Conservation (phyloP, 2,329 filamentous ascomycete genomes). For the Ophiostoma piceae region DNA sequence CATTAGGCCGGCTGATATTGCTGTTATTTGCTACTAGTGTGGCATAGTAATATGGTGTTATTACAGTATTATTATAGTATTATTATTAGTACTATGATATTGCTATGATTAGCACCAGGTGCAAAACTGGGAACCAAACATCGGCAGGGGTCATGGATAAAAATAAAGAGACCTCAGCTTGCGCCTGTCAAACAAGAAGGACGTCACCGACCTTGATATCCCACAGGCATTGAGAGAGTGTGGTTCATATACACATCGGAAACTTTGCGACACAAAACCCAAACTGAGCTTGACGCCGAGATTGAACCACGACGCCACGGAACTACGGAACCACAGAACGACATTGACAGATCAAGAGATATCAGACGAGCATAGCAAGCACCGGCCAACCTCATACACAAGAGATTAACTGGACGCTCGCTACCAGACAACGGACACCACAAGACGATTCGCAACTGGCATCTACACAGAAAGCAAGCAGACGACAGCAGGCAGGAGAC, state of each 20-base stretch:
- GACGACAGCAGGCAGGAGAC: neutral
- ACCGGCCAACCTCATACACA: neutral
- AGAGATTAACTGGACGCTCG: neutral
- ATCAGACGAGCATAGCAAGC: neutral
- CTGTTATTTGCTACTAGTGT: neutral
- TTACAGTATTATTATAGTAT: slow-evolving; percentile 18
- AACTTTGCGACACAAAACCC: neutral
- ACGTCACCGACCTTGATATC: neutral
- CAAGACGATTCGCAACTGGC: neutral
- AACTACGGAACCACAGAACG: neutral
- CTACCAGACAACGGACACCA: neutral
- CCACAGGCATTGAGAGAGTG: neutral
- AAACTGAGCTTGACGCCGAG: neutral
- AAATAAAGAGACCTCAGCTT: neutral
- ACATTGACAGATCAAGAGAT: neutral
- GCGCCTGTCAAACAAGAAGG: neutral
- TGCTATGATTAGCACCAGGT: slow-evolving; percentile 19
- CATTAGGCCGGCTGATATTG: slow-evolving; percentile 20
- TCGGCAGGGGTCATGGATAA: slow-evolving; percentile 3
- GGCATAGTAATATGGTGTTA: neutral
- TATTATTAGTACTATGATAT: slow-evolving; percentile 16
- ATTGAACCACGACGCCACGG: neutral
- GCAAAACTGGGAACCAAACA: slow-evolving; percentile 18
- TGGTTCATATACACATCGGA: neutral
- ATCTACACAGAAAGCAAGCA: neutral